A percentile compares a stretch with the other conserved stretches of the same genome.
These are phyloP conservation scores for Durotheca rogersii DNA, from an alignment of 495 filamentous ascomycete genomes.

Conservation along the genomic window DNA sequence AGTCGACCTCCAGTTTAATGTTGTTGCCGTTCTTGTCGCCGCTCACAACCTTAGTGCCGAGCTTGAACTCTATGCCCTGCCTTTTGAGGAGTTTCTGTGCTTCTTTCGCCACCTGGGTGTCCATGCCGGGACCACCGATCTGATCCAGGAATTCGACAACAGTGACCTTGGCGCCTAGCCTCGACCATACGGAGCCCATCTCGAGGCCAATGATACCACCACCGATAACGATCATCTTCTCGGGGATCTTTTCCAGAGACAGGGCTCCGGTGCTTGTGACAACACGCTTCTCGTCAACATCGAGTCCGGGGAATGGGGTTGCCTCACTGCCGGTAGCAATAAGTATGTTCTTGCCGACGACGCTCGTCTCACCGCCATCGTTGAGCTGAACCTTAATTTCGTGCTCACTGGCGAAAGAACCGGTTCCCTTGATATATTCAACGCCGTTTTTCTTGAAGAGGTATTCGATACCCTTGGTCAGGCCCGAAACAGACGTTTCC, in stretches of 20 bases:
- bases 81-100: slow-evolving; percentile 91
- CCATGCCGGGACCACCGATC: slow-evolving; percentile 98
- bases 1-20: slow-evolving; percentile 80
- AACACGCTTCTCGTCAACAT: slow-evolving; percentile 95
- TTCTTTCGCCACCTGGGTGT: slow-evolving; percentile 86
- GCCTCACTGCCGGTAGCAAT: slow-evolving; percentile 94
- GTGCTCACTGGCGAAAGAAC: slow-evolving; percentile 81
- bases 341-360: slow-evolving; percentile 92
- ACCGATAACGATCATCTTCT: slow-evolving; percentile 97
- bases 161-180: slow-evolving; percentile 90
- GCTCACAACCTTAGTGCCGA: slow-evolving; percentile 87
- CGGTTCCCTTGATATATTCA: slow-evolving; percentile 93
- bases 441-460: slow-evolving; percentile 98
- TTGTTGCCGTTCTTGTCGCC: slow-evolving; percentile 77
- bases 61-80: slow-evolving; percentile 98
- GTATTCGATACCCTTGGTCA: slow-evolving; percentile 98
- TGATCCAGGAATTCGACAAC: slow-evolving; percentile 95
- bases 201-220: slow-evolving; percentile 98
- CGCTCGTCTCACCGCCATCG: slow-evolving; percentile 82
- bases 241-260: slow-evolving; percentile 81
- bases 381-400: slow-evolving; percentile 86
- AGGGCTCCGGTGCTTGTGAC: slow-evolving; percentile 95
- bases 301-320: slow-evolving; percentile 93
- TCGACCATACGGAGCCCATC: slow-evolving; percentile 98
- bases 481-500: slow-evolving; percentile 79